Base-by-base conservation (phyloP, 2,329 filamentous ascomycete species). In the Lachnellula hyalina region DNA sequence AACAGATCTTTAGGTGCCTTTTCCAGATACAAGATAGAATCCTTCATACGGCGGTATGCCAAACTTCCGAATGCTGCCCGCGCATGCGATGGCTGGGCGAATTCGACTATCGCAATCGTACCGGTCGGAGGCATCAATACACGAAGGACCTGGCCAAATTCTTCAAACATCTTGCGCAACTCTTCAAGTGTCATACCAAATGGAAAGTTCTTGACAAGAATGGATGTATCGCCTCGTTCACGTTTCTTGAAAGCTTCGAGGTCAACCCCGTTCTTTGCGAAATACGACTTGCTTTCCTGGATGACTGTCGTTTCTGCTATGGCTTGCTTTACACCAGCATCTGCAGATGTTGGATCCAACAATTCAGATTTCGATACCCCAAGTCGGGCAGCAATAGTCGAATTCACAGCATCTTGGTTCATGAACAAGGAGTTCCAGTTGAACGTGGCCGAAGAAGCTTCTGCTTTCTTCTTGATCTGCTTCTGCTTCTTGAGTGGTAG, bases 361-460 rank as follows among this genome's bases (percentile, higher is more conserved):
- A 99, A 74, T 65, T 96, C 91, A 11, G 90, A 86, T 75, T 99
- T 99, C 53, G 88, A 87, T 54, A 99, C 83, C 47, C 93, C 92
- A 54, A 99, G 79, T 52, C 92, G 87, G 67, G 86, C 84, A 47
- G 94, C 90, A 58, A 96, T 84, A 5, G 92, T 95, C 48, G 89
- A 85, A 73, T 96, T 92, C 51, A 99, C 91, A 49, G 94, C 90
- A 75, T 99, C 92, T 74, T 90, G 88, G 72, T 88, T 96, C 89
- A 99, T 95, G 72, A 94, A 99, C n/a, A 99, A 77, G n/a, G 92
- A 93, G 75, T 99, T 99, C 94, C 94, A 99, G 70, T 93, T 96
- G 74, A 97, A 97, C 1, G 82, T 84, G 48, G 81, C 84, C 32
- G 85, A 86, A 8, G 88, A 80, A 21, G 92, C 89, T 65, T 93